Conservation (phyloP, 2,329 filamentous ascomycete genomes). For the Blumeria hordei region DNA sequence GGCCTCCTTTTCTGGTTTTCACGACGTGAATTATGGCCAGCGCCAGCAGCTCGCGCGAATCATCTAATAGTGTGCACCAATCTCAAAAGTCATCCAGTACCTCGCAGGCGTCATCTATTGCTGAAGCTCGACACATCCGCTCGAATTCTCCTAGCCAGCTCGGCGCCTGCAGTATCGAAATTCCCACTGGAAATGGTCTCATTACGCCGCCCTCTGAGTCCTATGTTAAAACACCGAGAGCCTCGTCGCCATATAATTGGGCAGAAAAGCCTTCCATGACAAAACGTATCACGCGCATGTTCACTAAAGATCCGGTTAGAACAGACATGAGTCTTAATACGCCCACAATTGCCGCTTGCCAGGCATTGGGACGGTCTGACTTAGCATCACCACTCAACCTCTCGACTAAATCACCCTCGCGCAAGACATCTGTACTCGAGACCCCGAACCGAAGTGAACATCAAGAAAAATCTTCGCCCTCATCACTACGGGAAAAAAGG, state of each 20-base stretch:
- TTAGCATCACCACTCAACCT: conserved; percentile 9
- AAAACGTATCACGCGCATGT: conserved; percentile 39
- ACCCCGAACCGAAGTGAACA: conserved; percentile 16
- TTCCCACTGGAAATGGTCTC: conserved; percentile 10
- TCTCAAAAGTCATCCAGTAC: conserved; percentile 8
- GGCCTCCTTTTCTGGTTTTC: conserved; percentile 1
- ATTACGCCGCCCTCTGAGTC: conserved; percentile 13
- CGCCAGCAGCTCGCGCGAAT: conserved; percentile 9
- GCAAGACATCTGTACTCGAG: conserved; percentile 22
- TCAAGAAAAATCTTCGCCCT: conserved; percentile 11
- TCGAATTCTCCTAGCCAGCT: conserved; percentile 9
- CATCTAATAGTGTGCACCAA: conserved; percentile 6
- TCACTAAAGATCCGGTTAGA: conserved; percentile 28
- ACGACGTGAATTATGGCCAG: conserved; percentile 10
- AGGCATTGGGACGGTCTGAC: conserved; percentile 13
- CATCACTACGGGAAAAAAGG: conserved; percentile 13
- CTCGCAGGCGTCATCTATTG: conserved; percentile 10
- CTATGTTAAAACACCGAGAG: conserved; percentile 5
- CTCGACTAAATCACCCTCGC: conserved; percentile 18
- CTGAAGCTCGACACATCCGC: conserved; percentile 9
- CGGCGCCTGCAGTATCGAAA: conserved; percentile 10
- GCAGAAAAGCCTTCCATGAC: conserved; percentile 35
- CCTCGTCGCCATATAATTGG: conserved; percentile 2
- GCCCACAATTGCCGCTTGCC: conserved; percentile 4
- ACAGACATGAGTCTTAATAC: conserved; percentile 9